Evolutionary conservation across 2,329 filamentous ascomycete genomes (phyloP).

Genomic region (Plectosphaerella cucumerina): DNA sequence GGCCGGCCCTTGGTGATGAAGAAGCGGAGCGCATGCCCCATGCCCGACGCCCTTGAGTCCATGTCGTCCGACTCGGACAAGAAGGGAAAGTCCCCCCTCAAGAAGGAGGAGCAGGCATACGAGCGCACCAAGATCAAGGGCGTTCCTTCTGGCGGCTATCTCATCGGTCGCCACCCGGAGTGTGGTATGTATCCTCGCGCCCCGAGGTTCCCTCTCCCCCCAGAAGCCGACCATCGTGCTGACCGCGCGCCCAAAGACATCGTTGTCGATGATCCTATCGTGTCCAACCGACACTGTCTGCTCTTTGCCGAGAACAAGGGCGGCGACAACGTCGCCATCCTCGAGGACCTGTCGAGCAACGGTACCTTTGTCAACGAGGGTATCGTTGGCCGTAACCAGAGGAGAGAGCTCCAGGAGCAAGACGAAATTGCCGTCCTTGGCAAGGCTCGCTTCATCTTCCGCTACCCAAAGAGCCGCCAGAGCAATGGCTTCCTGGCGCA

Average conservation of each 20-base stretch:
- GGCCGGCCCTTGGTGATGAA: slow-evolving; percentile 68
- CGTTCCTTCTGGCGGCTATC: slow-evolving; percentile 72
- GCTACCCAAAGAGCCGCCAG: slow-evolving; percentile 73
- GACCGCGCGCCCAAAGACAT: slow-evolving; percentile 50
- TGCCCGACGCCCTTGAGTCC: slow-evolving; percentile 41
- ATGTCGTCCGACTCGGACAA: slow-evolving; percentile 33
- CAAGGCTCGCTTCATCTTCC: slow-evolving; percentile 83
- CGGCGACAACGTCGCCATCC: slow-evolving; percentile 61
- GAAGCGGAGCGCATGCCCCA: slow-evolving; percentile 67
- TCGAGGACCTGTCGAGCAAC: slow-evolving; percentile 94
- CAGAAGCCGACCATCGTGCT: slow-evolving; percentile 3
- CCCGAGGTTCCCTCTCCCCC: too few relatives aligned
- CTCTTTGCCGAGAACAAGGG: slow-evolving; percentile 60
- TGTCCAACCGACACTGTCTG: slow-evolving; percentile 82
- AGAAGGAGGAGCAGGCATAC: slow-evolving; percentile 55
- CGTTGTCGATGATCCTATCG: slow-evolving; percentile 68
- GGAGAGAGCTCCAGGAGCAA: slow-evolving; percentile 79
- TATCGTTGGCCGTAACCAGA: slow-evolving; percentile 85
- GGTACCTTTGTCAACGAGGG: slow-evolving; percentile 95
- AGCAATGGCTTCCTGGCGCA: slow-evolving; percentile 80
- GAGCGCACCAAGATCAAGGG: slow-evolving; percentile 58
- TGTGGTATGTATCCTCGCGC: slow-evolving; percentile 56
- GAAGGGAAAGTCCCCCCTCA: slow-evolving; percentile 40
- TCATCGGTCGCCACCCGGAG: slow-evolving; percentile 90
- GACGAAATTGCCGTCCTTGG: slow-evolving; percentile 88